A percentile compares a stretch with the other conserved stretches of the same genome.
Evolutionary conservation across 1,139 yeast species (phyloP).

Genomic region (Blastobotrys persicus): DNA sequence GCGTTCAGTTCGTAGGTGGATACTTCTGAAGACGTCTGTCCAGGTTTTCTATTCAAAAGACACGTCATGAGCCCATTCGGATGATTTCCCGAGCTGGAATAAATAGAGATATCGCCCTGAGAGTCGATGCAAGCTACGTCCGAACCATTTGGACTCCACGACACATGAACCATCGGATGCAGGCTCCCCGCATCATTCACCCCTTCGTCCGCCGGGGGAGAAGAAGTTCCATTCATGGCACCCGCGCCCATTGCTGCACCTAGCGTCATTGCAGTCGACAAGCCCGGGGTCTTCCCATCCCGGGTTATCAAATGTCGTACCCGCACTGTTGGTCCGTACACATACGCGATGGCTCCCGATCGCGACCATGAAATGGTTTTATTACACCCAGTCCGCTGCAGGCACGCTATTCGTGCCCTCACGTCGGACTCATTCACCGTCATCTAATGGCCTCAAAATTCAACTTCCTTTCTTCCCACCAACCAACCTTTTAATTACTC

Average conservation of each 20-base stretch:
- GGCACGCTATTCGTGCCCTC: slow-evolving; percentile 17
- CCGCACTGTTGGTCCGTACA: slow-evolving; percentile 4
- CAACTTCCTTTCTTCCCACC: background rate
- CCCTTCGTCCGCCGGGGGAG: slow-evolving; percentile 33
- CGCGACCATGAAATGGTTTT: slow-evolving; percentile 11
- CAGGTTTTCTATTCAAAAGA: slow-evolving; percentile 15
- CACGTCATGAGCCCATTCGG: slow-evolving; percentile 29
- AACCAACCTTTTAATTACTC: background rate
- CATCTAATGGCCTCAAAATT: slow-evolving; percentile 3
- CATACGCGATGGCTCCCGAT: background rate
- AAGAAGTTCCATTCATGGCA: slow-evolving; percentile 47
- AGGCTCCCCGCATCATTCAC: slow-evolving; percentile 24
- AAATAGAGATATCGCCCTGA: slow-evolving; percentile 41
- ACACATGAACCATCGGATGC: slow-evolving; percentile 36
- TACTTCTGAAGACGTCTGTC: slow-evolving; percentile 22
- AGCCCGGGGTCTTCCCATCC: slow-evolving; percentile 2
- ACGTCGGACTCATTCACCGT: slow-evolving; percentile 8
- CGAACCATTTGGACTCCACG: slow-evolving; percentile 44
- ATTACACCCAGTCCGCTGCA: slow-evolving; percentile 23
- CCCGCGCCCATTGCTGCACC: slow-evolving; percentile 64
- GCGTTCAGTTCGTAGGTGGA: slow-evolving; percentile 28
- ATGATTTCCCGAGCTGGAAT: slow-evolving; percentile 21
- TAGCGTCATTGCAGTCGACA: slow-evolving; percentile 65
- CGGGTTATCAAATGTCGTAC: slow-evolving; percentile 4
- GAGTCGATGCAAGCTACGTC: slow-evolving; percentile 45